phyloP scores from a whole-genome alignment of 2,329 filamentous ascomycete species.

The Exophiala oligosperma region DNA sequence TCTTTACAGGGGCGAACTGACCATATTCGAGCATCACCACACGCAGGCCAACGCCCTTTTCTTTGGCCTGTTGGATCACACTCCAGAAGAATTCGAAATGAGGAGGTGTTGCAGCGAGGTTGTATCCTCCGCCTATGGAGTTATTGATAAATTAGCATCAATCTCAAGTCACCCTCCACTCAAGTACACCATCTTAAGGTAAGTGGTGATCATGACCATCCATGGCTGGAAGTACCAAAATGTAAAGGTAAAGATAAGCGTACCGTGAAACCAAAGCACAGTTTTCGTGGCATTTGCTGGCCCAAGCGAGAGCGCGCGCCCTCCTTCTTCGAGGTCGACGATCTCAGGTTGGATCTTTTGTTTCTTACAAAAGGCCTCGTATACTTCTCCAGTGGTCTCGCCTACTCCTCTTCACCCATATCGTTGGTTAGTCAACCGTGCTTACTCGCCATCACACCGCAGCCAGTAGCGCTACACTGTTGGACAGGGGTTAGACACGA shows the following conservation, averaged over 20 bases:
- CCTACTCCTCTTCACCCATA: background rate
- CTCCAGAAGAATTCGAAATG: conserved; percentile 16
- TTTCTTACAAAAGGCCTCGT: conserved; percentile 17
- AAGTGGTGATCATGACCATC: too few relatives aligned
- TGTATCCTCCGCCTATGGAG: conserved; percentile 19
- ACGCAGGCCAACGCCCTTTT: conserved; percentile 6
- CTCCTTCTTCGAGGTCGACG: conserved; percentile 16
- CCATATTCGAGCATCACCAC: conserved; percentile 19
- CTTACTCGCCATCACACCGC: too few relatives aligned
- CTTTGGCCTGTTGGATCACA: conserved; percentile 9
- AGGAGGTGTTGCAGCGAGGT: conserved; percentile 8
- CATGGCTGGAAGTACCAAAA: too few relatives aligned
- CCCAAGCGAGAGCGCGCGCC: conserved; percentile 20
- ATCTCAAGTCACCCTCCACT: background rate
- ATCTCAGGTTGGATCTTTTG: conserved; percentile 14
- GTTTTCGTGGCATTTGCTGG: conserved; percentile 16
- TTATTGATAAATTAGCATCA: background rate
- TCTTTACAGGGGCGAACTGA: background rate
- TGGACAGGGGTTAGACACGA: background rate
- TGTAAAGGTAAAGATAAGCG: background rate
- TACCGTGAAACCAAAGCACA: conserved; percentile 24
- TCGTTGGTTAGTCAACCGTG: background rate
- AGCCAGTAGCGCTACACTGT: too few relatives aligned
- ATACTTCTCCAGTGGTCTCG: conserved; percentile 8
- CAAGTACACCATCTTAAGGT: too few relatives aligned